These are phyloP conservation scores for Colletotrichum chlorophyti DNA, from an alignment of 2,329 filamentous ascomycete genomes.

Conservation along the genomic window DNA sequence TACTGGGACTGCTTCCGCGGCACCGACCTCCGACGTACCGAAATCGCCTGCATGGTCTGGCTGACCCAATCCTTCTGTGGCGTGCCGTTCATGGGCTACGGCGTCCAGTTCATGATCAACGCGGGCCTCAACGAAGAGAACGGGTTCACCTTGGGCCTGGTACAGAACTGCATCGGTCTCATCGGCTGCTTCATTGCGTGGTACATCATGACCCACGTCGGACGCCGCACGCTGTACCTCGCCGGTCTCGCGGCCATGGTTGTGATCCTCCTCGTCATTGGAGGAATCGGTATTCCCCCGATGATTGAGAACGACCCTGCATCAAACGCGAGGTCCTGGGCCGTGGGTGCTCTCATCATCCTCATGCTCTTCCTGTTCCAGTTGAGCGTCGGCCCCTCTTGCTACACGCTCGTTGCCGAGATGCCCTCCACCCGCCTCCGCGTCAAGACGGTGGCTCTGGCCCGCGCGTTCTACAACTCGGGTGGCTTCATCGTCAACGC, in stretches of 20 bases:
- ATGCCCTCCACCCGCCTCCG: constrained; percentile 52
- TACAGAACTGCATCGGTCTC: constrained; percentile 49
- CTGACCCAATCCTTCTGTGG: constrained; percentile 35
- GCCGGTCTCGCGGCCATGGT: constrained; percentile 46
- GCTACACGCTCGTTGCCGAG: constrained; percentile 54
- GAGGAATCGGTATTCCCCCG: constrained; percentile 38
- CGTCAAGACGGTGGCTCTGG: constrained; percentile 54
- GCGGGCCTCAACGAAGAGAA: constrained; percentile 37
- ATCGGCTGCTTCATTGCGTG: constrained; percentile 47
- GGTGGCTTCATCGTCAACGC: constrained; percentile 46
- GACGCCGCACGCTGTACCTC: constrained; percentile 49
- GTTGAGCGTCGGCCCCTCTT: constrained; percentile 43
- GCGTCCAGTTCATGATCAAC: constrained; percentile 24
- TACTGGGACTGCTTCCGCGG: constrained; percentile 31
- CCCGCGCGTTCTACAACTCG: constrained; percentile 47
- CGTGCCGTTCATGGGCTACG: constrained; percentile 29
- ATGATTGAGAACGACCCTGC: constrained; percentile 36
- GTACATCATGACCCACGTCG: constrained; percentile 46
- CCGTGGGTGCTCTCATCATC: constrained; percentile 46
- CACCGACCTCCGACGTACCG: constrained; percentile 36
- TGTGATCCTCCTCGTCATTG: constrained; percentile 42
- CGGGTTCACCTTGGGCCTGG: constrained; percentile 47
- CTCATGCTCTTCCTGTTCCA: constrained; percentile 52
- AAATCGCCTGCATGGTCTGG: constrained; percentile 37
- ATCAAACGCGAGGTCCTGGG: constrained; percentile 48